A percentile compares a stretch with the other conserved stretches of the same genome.
phyloP scores from a whole-genome alignment of 331 rosid species.

The Acacia pycnantha region DNA sequence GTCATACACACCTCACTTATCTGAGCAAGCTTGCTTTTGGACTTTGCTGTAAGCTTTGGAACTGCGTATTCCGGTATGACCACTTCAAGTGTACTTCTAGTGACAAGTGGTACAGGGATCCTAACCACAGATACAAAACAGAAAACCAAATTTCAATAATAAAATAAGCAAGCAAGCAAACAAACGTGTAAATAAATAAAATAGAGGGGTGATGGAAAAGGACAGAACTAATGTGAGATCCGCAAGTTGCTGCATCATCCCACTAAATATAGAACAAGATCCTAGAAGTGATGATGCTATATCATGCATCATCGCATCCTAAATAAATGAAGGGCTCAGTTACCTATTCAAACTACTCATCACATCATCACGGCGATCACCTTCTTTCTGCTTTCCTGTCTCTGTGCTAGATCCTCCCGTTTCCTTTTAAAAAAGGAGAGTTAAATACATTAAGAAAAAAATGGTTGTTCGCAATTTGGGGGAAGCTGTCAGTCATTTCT shows the following conservation, averaged over 20 bases:
- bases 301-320: conserved; percentile 1
- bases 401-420: conserved; percentile 59
- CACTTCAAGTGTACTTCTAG: conserved; percentile 94
- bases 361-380: conserved; percentile 70
- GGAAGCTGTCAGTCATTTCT: conserved; percentile 3
- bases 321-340: conserved; percentile 11
- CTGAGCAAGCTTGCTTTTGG: conserved; percentile 91
- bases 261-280: neutral
- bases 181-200: neutral
- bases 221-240: neutral
- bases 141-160: neutral
- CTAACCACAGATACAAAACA: conserved; percentile 34
- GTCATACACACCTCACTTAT: conserved; percentile 81
- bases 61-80: conserved; percentile 88
- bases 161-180: neutral
- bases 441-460: neutral
- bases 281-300: conserved; percentile 2
- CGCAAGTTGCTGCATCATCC: conserved; percentile 7
- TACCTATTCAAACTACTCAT: conserved; percentile 77
- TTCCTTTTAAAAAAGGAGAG: conserved; percentile 51
- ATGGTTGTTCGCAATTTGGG: conserved; percentile 19
- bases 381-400: conserved; percentile 61
- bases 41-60: conserved; percentile 84
- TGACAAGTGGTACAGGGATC: conserved; percentile 82
- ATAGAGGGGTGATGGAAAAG: conserved; percentile 15